Conservation (phyloP, 2,329 filamentous ascomycete genomes). For the Penicillium sp. region DNA sequence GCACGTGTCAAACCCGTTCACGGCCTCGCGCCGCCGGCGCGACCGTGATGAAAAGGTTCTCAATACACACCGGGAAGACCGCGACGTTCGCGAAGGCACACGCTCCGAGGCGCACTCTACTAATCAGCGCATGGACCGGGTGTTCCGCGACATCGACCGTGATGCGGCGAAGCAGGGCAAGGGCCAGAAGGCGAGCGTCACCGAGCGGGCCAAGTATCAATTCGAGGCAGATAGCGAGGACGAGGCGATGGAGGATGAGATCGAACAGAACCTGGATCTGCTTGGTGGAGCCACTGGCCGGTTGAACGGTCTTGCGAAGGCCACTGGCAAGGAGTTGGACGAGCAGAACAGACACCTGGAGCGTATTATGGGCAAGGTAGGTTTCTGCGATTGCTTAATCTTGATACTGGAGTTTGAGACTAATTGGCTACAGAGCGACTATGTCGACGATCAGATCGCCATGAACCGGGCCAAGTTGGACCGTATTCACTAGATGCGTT, state of each 20-base stretch:
- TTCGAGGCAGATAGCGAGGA: conserved; percentile 74
- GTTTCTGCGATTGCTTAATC: conserved; percentile 19
- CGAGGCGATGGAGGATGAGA: conserved; percentile 68
- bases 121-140: conserved; percentile 62
- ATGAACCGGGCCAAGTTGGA: conserved; percentile 73
- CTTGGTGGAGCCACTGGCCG: conserved; percentile 63
- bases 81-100: conserved; percentile 57
- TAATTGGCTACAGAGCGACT: conserved; percentile 64
- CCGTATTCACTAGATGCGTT: conserved; percentile 45
- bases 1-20: conserved; percentile 76
- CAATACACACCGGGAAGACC: conserved; percentile 60
- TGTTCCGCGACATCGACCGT: conserved; percentile 63
- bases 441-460: conserved; percentile 75
- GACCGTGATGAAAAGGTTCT: conserved; percentile 68
- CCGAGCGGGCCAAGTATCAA: conserved; percentile 70
- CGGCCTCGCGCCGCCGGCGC: conserved; percentile 62
- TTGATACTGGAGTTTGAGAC: conserved; percentile 2
- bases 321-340: conserved; percentile 73
- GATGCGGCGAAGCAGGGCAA: conserved; percentile 48
- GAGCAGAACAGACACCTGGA: conserved; percentile 76
- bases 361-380: conserved; percentile 73
- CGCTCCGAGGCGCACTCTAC: conserved; percentile 53
- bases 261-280: conserved; percentile 64
- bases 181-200: conserved; percentile 53
- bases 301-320: conserved; percentile 70